Percentiles rank a stretch among this genome's conserved stretches.
Conservation (phyloP, 108 stramenopile genomes). For the Cyclotella sp. region DNA sequence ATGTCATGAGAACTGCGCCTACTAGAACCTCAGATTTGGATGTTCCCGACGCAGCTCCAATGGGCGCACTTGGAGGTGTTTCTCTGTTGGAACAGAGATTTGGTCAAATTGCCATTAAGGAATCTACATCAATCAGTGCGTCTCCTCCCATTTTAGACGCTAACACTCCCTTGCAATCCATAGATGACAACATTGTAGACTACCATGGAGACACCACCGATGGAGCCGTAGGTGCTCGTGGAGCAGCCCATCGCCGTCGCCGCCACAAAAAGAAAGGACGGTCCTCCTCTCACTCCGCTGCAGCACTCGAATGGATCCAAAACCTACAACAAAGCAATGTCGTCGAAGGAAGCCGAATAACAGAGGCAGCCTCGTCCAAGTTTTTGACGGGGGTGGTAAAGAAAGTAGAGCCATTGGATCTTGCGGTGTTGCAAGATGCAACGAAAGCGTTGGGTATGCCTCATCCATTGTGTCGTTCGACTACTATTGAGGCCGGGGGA, state of each 20-base stretch:
- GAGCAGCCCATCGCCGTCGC: conserved; percentile 6
- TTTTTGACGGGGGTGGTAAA: conserved; percentile 33
- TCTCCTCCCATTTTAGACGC: conserved; percentile 21
- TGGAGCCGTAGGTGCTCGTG: conserved; percentile 3
- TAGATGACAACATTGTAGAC: not conserved
- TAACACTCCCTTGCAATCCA: not conserved
- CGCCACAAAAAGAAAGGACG: conserved; percentile 25
- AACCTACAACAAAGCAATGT: conserved; percentile 23
- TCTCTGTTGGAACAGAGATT: conserved; percentile 20
- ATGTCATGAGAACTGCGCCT: conserved; percentile 4
- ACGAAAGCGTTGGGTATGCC: conserved; percentile 51
- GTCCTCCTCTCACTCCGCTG: not conserved
- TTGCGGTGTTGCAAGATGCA: not conserved
- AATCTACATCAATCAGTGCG: not conserved
- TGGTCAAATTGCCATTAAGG: conserved; percentile 12
- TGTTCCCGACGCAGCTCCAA: not conserved
- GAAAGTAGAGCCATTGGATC: not conserved
- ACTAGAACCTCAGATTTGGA: not conserved
- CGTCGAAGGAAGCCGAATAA: conserved; percentile 17
- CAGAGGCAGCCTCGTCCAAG: conserved; percentile 52
- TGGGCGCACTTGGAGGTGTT: not conserved
- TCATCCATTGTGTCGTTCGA: conserved; percentile 51
- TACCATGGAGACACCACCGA: not conserved
- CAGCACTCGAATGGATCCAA: conserved; percentile 47
- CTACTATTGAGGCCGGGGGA: conserved; percentile 44